Evolutionary conservation across 2,329 filamentous ascomycete species (phyloP), one percentile per base, ranked within the genome.

Genomic region (Colletotrichum simmondsii): DNA sequence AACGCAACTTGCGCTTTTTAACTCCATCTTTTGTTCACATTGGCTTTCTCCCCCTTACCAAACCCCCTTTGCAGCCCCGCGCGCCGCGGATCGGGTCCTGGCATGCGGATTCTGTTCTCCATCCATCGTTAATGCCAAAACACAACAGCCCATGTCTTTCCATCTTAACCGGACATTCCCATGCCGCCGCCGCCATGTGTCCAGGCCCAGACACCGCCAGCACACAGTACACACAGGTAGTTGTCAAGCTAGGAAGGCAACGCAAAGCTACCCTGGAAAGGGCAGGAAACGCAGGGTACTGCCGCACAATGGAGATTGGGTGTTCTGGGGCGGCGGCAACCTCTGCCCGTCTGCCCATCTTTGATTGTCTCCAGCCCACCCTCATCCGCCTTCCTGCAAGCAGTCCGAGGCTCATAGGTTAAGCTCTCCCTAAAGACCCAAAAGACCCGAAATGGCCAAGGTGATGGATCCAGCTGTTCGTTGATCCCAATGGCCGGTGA

Each of bases 401-500:
- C 66, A 49, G 52, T 42, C 37, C 16, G 11, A 19, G 26, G 5
- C 28, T n/a, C 66, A 24, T 28, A 35, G 32, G 46, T 65, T 42
- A 26, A 24, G 14, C 2, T 14, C 37, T 5, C 37, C 42, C 30
- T 32, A 32, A 32, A 32, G 30, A 32, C 30, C 42, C 42, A 46
- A 49, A 49, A n/a, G 42, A 49, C 19, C 42, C 42, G n/a, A 49
- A 49, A 49, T 4, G 42, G 42, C 1, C 42, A 49, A 19, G 56
- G 22, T 5, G 35, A 46, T 35, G 35, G 12, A 53, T 59, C 22
- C 66, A 49, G 56, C 32, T 30, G 60, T 61, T 14, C 46, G 71
- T 71, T 52, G 66, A 73, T 71, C 71, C 58, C 54, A 53, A 65
- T 62, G 56, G 60, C 57, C 52, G 37, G 66, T 35, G 66, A 73